These are phyloP conservation scores for Trichosporon sp. DNA, from an alignment of 1,284 basidiomycete species.

Conservation along the genomic window DNA sequence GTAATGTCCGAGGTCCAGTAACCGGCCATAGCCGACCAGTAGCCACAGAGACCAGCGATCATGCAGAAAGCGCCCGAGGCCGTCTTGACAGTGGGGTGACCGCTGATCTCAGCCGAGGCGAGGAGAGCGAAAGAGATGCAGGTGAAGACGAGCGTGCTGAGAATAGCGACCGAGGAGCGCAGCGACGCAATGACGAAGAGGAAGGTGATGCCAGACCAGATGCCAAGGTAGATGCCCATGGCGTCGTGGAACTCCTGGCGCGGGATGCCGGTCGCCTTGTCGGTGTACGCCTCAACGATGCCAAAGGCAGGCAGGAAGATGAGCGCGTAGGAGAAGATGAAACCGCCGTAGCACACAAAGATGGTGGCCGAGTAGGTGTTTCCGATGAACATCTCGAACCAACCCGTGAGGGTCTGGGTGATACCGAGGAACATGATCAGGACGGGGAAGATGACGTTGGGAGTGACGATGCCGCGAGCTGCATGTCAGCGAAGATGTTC, in stretches of 20 bases:
- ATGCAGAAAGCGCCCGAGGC: conserved; percentile 13
- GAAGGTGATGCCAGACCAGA: conserved; percentile 16
- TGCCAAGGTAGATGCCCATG: conserved; percentile 13
- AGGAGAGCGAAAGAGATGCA: conserved; percentile 9
- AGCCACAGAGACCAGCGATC: conserved; percentile 10
- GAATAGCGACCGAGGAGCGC: conserved; percentile 19
- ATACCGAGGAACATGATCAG: conserved; percentile 19
- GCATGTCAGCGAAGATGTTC: neutral
- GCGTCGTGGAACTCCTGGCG: conserved; percentile 16
- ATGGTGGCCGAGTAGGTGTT: conserved; percentile 22
- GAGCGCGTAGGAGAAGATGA: conserved; percentile 13
- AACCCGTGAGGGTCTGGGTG: conserved; percentile 18
- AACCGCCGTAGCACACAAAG: conserved; percentile 18
- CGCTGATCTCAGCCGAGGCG: conserved; percentile 6
- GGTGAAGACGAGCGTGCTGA: conserved; percentile 14
- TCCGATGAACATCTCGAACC: conserved; percentile 24
- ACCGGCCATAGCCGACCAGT: conserved; percentile 18
- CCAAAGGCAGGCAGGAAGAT: conserved; percentile 14
- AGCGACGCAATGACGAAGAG: conserved; percentile 17
- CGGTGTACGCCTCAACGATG: conserved; percentile 9
- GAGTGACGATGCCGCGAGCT: conserved; percentile 12
- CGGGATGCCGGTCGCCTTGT: conserved; percentile 11
- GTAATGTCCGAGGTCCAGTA: conserved; percentile 21
- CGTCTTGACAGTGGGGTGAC: neutral
- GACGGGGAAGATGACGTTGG: conserved; percentile 9